A percentile compares a stretch with the other conserved stretches of the same genome.
Evolutionary conservation across 1,284 basidiomycete species (phyloP).

Genomic region (Apiotrichum laibachii): DNA sequence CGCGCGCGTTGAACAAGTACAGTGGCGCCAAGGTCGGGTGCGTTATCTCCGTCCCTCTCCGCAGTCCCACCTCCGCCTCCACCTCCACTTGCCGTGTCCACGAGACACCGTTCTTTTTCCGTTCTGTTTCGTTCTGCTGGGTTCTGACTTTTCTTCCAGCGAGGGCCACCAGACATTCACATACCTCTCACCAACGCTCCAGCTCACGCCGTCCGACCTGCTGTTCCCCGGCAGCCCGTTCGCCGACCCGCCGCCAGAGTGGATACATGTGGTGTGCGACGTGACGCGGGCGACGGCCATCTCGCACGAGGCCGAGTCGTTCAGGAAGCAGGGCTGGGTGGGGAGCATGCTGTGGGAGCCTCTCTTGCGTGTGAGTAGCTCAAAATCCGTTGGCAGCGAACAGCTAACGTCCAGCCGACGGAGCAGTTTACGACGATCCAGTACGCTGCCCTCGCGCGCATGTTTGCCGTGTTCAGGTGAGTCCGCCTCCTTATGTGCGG

Average conservation of each 20-base stretch:
- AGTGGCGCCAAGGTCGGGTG: conserved; percentile 69
- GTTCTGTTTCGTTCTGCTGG: neutral
- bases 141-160: conserved; percentile 17
- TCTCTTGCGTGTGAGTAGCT: conserved; percentile 50
- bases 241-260: conserved; percentile 54
- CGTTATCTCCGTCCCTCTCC: conserved; percentile 12
- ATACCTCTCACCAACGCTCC: conserved; percentile 72
- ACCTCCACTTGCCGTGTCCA: neutral
- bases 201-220: conserved; percentile 69
- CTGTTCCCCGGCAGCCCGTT: conserved; percentile 52
- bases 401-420: conserved; percentile 2
- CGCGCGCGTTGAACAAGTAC: conserved; percentile 72
- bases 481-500: neutral
- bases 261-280: conserved; percentile 83
- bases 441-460: conserved; percentile 20
- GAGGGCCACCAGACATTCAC: conserved; percentile 63
- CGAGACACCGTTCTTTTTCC: neutral
- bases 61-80: neutral
- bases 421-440: neutral
- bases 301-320: conserved; percentile 60
- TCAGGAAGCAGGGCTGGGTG: conserved; percentile 57
- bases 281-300: conserved; percentile 68
- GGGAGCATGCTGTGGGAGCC: conserved; percentile 77
- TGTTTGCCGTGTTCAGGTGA: conserved; percentile 38
- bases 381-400: too few species aligned